These are phyloP conservation scores for Globisporangium solare DNA, from an alignment of 352 stramenopile genomes.

Conservation along the genomic window DNA sequence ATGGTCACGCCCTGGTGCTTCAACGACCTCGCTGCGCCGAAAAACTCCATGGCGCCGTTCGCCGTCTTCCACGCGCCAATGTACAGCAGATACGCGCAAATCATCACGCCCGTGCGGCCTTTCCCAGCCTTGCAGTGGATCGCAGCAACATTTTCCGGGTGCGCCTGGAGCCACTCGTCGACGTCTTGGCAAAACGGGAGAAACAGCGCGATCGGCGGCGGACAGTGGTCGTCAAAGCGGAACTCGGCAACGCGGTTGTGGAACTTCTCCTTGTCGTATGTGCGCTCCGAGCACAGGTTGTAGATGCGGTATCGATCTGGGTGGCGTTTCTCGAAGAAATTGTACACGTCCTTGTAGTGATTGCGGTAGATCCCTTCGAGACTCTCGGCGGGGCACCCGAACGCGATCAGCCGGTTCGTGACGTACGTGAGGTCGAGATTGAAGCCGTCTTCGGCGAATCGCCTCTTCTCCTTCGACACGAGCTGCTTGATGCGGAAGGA, in stretches of 20 bases:
- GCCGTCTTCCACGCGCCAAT: slow-evolving; percentile 50
- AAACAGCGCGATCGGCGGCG: slow-evolving; percentile 70
- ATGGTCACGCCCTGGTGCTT: slow-evolving; percentile 85
- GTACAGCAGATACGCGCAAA: slow-evolving; percentile 76
- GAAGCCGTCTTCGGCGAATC: slow-evolving; percentile 86
- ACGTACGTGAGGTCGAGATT: slow-evolving; percentile 93
- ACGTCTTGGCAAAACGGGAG: slow-evolving; percentile 66
- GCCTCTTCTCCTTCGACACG: slow-evolving; percentile 89
- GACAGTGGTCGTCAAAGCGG: slow-evolving; percentile 87
- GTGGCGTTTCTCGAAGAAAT: slow-evolving; percentile 88
- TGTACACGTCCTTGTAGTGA: slow-evolving; percentile 85
- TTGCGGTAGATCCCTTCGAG: slow-evolving; percentile 89
- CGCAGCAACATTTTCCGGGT: slow-evolving; percentile 75
- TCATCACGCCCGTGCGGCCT: slow-evolving; percentile 88
- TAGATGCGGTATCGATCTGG: slow-evolving; percentile 82
- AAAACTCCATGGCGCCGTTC: slow-evolving; percentile 62
- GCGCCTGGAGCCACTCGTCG: slow-evolving; percentile 38
- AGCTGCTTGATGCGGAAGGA: slow-evolving; percentile 73
- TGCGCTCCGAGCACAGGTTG: slow-evolving; percentile 87
- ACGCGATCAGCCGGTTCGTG: slow-evolving; percentile 78
- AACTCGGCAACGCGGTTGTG: slow-evolving; percentile 69
- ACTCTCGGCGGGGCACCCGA: slow-evolving; percentile 86
- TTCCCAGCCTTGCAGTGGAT: slow-evolving; percentile 91
- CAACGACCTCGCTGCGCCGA: slow-evolving; percentile 58
- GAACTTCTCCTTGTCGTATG: slow-evolving; percentile 80